Evolutionary conservation across 148 eudicot species (phyloP).

Genomic region (Camellia sinensis): DNA sequence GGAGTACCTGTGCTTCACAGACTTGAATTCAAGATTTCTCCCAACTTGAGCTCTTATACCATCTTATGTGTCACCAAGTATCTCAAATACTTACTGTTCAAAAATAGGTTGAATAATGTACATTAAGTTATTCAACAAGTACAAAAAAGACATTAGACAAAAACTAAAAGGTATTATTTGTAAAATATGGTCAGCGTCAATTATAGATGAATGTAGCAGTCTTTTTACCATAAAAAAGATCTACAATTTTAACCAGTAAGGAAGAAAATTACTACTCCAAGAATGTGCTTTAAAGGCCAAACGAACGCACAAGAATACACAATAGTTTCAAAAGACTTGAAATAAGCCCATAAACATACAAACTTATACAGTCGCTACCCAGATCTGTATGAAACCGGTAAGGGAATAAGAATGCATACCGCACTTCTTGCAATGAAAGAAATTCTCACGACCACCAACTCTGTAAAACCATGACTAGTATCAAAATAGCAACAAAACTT

Average conservation of each 20-base stretch:
- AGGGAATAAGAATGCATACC: slow-evolving; percentile 49
- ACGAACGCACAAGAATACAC: not conserved
- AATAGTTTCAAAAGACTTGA: not conserved
- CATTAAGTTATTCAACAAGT: too few relatives aligned
- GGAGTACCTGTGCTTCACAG: too few relatives aligned
- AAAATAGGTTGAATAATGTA: too few relatives aligned
- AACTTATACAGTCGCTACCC: not conserved
- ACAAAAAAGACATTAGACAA: too few relatives aligned
- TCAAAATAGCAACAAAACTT: slow-evolving; percentile 16
- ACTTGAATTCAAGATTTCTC: too few relatives aligned
- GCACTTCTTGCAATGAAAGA: slow-evolving; percentile 88
- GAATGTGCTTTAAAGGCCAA: not conserved
- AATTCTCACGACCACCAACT: slow-evolving; percentile 89
- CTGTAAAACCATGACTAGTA: slow-evolving; percentile 39
- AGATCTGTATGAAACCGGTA: not conserved
- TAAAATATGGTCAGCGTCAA: too few relatives aligned
- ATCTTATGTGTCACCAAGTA: too few relatives aligned
- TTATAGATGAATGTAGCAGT: too few relatives aligned
- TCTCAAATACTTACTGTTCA: too few relatives aligned
- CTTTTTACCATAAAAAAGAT: too few relatives aligned
- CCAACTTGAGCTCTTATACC: too few relatives aligned
- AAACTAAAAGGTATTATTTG: too few relatives aligned
- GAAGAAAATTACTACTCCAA: not conserved
- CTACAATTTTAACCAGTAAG: not conserved
- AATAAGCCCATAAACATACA: not conserved